Base-by-base conservation (phyloP, 208 protist genomes). In the Wallacemonas sp. region DNA sequence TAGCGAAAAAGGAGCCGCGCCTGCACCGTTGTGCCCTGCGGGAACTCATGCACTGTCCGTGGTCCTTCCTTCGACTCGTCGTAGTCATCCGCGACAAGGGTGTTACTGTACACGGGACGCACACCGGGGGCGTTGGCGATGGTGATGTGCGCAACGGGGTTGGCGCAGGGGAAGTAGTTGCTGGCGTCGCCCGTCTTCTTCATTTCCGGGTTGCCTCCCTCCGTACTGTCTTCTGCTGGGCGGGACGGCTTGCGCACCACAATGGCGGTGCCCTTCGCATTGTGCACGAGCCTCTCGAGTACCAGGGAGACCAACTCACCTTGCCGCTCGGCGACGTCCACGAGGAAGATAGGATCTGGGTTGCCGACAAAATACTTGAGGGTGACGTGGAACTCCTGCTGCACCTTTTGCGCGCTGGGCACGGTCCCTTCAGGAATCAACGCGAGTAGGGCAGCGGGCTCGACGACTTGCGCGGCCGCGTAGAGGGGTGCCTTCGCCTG, bases 41-140 rank as follows among this genome's bases (percentile, higher is more conserved):
- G 54, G 4, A 78, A 22, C 12, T 42, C 1, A 0, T 81, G 22
- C 19, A 67, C 50, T 52, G 26, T 48, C 61, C 55, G 24, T 17
- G 45, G 52, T 9, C 63, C 62, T 32, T 71, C n/a, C 10, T 15
- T 12, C 6, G 60, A 42, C 34, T 68, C 34, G 15, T 63, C 58
- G 13, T 66, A 59, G n/a, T 71, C 70, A 2, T 38, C 48, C 19
- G 67, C 68, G 32, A 87, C 48, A 24, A 89, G 76, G 29, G 71
- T 73, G 54, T 83, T 89, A 62, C 83, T 89, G 73, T 89, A 89
- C 57, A 79, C 82, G 15, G 83, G 65, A 3, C 76, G 76, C 12
- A 89, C 63, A 5, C 83, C 83, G 19, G 50, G 36, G 1, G 57
- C 65, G 61, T 79, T 85, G 0, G 72, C 70, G 21, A 89, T 64